phyloP scores from a whole-genome alignment of 2,329 filamentous ascomycete genomes.

The Fusarium liriodendri region DNA sequence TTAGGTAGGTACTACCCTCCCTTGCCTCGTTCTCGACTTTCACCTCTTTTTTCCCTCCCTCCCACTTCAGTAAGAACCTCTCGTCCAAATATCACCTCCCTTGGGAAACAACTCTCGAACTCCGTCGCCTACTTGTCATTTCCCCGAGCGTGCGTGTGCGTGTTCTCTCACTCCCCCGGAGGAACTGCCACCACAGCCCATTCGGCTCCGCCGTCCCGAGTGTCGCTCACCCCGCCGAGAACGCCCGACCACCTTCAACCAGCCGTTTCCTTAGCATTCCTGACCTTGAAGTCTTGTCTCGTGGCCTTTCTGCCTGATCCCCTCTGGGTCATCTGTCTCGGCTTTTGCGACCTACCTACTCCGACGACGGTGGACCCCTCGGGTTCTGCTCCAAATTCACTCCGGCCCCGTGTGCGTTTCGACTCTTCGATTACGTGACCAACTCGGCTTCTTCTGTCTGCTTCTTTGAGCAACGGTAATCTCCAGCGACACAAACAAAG shows the following conservation, averaged over 20 bases:
- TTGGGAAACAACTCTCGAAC: not conserved
- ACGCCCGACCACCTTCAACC: slow-evolving; percentile 38
- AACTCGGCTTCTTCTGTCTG: slow-evolving; percentile 11
- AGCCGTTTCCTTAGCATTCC: not conserved
- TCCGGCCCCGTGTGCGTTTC: slow-evolving; percentile 14
- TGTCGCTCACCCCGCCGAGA: slow-evolving; percentile 39
- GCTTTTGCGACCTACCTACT: not conserved
- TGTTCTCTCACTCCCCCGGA: slow-evolving; percentile 15
- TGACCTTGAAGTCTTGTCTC: not conserved
- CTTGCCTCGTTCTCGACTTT: slow-evolving; percentile 5
- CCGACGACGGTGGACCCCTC: slow-evolving; percentile 15
- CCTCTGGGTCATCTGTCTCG: not conserved
- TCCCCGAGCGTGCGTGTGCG: slow-evolving; percentile 15
- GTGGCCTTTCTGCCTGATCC: not conserved
- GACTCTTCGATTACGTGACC: slow-evolving; percentile 36
- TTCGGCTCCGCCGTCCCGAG: slow-evolving; percentile 34
- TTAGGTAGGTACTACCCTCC: slow-evolving; percentile 34
- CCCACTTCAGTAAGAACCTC: not conserved
- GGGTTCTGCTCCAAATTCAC: slow-evolving; percentile 9
- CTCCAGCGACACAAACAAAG: not conserved
- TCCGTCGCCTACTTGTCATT: not conserved
- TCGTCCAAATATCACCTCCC: not conserved
- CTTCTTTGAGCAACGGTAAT: slow-evolving; percentile 9
- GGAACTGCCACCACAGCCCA: slow-evolving; percentile 31
- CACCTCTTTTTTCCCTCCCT: slow-evolving; percentile 3